Percentiles rank a stretch among this genome's conserved stretches.
phyloP scores from a whole-genome alignment of 441 rosid species.

The Geranium incanum region DNA sequence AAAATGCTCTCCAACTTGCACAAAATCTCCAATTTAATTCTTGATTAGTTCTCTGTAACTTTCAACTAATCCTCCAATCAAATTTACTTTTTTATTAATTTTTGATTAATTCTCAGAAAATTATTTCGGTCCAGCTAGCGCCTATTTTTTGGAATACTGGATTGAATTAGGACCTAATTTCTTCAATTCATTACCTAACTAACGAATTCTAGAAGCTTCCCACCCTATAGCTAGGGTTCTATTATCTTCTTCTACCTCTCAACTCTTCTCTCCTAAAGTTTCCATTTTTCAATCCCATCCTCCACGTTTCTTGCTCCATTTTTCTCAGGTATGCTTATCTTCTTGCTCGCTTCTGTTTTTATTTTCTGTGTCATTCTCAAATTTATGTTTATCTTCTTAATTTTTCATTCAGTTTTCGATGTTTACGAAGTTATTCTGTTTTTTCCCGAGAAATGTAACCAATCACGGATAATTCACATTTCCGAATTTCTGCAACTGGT shows the following conservation, averaged over 20 bases:
- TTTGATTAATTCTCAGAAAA: too few species aligned
- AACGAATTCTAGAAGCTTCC: constrained; percentile 33
- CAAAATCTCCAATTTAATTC: too few species aligned
- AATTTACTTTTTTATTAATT: too few species aligned
- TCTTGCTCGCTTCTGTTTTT: too few species aligned
- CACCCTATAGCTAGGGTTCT: constrained; percentile 23
- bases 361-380: neutral
- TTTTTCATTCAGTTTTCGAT: neutral
- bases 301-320: neutral
- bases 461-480: neutral
- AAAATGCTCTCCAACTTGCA: too few species aligned
- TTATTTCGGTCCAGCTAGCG: too few species aligned
- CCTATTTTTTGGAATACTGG: too few species aligned
- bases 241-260: constrained; percentile 12
- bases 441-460: constrained; percentile 1
- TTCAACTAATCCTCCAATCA: too few species aligned
- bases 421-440: neutral
- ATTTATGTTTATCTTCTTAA: neutral
- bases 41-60: too few species aligned
- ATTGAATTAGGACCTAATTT: too few species aligned
- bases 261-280: neutral
- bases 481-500: neutral
- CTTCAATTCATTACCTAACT: too few species aligned
- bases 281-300: neutral
- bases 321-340: neutral